Percentiles rank a stretch among this genome's conserved stretches.
Conservation (phyloP, 345 rosid genomes). For the Euphorbia lathyris region DNA sequence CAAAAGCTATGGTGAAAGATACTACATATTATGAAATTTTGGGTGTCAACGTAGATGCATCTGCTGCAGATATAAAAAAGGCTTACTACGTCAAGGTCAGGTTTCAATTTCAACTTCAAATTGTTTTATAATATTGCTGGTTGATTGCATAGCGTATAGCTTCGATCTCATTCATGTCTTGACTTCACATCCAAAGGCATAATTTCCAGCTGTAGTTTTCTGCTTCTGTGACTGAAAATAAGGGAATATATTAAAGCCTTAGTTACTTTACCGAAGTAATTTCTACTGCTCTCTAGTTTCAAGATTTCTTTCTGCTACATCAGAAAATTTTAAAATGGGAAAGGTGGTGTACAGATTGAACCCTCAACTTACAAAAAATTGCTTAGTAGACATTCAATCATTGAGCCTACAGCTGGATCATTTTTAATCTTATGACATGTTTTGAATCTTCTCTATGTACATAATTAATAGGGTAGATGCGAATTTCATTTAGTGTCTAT, state of each 20-base stretch:
- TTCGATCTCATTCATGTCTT: not conserved
- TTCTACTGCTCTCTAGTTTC: not conserved
- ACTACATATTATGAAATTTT: slow-evolving; percentile 63
- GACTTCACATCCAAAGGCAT: not conserved
- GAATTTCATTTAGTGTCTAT: not conserved
- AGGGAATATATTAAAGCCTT: not conserved
- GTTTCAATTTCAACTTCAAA: not conserved
- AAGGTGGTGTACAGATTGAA: not conserved
- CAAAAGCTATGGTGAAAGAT: slow-evolving; percentile 59
- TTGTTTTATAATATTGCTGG: not conserved
- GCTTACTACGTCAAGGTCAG: slow-evolving; percentile 85
- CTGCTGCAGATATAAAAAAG: slow-evolving; percentile 79
- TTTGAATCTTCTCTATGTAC: too few species aligned
- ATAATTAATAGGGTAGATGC: not conserved
- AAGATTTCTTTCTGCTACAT: not conserved
- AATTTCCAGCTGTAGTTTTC: not conserved
- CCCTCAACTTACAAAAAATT: not conserved
- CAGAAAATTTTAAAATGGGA: not conserved
- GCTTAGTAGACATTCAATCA: not conserved
- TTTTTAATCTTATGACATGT: not conserved
- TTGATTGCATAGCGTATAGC: not conserved
- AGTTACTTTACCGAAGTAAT: not conserved
- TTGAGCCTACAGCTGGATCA: not conserved
- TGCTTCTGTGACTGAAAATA: not conserved
- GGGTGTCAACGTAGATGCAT: slow-evolving; percentile 67